Conservation (phyloP, 768 basidiomycete species). For the Filobasidium floriforme region DNA sequence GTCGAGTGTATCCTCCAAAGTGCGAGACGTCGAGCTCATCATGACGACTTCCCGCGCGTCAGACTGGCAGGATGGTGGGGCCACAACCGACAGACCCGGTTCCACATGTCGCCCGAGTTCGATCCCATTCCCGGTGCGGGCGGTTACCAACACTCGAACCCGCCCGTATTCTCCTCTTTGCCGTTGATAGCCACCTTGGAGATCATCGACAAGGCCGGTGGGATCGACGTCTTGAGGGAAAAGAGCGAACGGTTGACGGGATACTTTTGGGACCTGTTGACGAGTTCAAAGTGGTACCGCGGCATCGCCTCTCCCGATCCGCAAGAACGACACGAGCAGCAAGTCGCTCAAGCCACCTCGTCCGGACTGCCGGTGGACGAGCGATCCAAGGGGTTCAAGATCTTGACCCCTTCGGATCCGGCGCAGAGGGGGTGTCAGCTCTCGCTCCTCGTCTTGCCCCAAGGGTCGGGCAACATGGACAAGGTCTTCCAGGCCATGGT, state of each 20-base stretch:
- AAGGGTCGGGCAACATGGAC: constrained; percentile 59
- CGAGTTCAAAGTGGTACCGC: constrained; percentile 59
- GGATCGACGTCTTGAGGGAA: constrained; percentile 60
- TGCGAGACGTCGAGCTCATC: neutral
- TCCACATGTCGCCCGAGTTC: constrained; percentile 79
- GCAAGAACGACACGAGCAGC: constrained; percentile 34
- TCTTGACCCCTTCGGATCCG: constrained; percentile 72
- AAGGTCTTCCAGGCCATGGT: constrained; percentile 58
- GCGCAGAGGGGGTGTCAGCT: constrained; percentile 74
- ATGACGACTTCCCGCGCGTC: constrained; percentile 5
- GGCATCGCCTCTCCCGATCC: constrained; percentile 36
- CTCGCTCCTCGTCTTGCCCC: constrained; percentile 66
- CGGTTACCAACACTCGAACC: constrained; percentile 94
- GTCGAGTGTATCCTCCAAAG: neutral
- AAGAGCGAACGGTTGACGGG: constrained; percentile 66
- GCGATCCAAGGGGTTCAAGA: constrained; percentile 59
- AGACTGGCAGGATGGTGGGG: constrained; percentile 99
- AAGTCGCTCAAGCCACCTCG: constrained; percentile 16
- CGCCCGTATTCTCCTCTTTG: constrained; percentile 68
- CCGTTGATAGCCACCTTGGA: constrained; percentile 76
- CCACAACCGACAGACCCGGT: constrained; percentile 75
- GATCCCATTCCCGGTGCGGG: constrained; percentile 80
- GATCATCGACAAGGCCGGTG: constrained; percentile 69
- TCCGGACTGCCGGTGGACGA: neutral
- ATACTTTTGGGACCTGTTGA: constrained; percentile 60